Conservation (phyloP, 805 yeast species). For the Cyberlindnera subsufficiens region DNA sequence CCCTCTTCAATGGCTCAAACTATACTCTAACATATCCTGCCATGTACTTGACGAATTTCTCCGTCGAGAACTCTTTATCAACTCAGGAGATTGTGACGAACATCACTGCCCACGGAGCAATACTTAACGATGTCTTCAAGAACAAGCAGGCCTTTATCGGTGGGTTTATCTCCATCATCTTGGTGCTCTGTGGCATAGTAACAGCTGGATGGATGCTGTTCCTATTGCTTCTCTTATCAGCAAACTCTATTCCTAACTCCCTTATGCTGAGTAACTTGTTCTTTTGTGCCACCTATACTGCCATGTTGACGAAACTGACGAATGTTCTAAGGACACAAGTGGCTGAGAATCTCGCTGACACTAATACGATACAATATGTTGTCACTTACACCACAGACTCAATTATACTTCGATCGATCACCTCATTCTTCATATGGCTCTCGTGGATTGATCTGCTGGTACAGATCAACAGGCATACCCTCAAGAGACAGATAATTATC, state of each 20-base stretch:
- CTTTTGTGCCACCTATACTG: conserved; percentile 49
- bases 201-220: conserved; percentile 69
- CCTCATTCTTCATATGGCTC: conserved; percentile 40
- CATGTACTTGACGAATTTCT: conserved; percentile 43
- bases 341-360: conserved; percentile 45
- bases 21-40: conserved; percentile 28
- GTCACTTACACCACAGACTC: conserved; percentile 34
- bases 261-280: conserved; percentile 54
- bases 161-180: conserved; percentile 39
- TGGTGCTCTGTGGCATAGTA: conserved; percentile 48
- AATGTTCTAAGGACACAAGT: conserved; percentile 45
- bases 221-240: conserved; percentile 47
- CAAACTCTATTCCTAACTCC: conserved; percentile 50
- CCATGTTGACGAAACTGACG: conserved; percentile 41
- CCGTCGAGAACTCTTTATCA: conserved; percentile 11
- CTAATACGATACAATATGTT: conserved; percentile 31
- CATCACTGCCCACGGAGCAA: not conserved
- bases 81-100: conserved; percentile 6
- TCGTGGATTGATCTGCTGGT: conserved; percentile 50
- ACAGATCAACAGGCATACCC: conserved; percentile 29
- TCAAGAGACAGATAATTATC: conserved; percentile 25
- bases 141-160: conserved; percentile 30
- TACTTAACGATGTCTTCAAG: conserved; percentile 1
- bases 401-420: conserved; percentile 34
- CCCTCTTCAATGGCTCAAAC: not conserved